Percentiles rank a stretch among this genome's conserved stretches.
Evolutionary conservation across 306 rosid species (phyloP).

Genomic region (Vicia villosa): DNA sequence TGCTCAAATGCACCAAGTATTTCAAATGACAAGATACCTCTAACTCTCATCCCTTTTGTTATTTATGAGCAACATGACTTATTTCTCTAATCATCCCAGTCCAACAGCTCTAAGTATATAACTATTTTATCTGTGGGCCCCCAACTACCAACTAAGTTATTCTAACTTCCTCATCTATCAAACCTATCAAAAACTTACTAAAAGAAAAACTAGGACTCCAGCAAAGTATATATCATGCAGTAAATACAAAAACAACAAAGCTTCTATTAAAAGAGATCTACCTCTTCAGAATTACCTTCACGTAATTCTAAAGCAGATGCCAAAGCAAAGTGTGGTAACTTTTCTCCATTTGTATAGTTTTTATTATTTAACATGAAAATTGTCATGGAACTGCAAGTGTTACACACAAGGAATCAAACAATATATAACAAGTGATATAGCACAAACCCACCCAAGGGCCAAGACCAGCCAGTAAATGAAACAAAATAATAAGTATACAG

Average conservation of each 20-base stretch:
- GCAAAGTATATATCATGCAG: slow-evolving; percentile 11
- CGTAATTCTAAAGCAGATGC: slow-evolving; percentile 44
- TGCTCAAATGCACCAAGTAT: not conserved
- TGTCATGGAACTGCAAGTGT: slow-evolving; percentile 72
- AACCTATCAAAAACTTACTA: slow-evolving; percentile 10
- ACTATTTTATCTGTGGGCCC: not conserved
- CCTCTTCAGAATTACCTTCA: slow-evolving; percentile 95
- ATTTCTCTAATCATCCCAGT: not conserved
- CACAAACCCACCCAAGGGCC: slow-evolving; percentile 23
- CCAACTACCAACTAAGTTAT: not conserved
- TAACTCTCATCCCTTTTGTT: not conserved
- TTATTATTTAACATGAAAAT: slow-evolving; percentile 67
- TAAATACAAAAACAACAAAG: slow-evolving; percentile 23
- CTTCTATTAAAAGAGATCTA: slow-evolving; percentile 39
- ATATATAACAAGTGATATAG: slow-evolving; percentile 18
- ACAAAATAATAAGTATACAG: slow-evolving; percentile 27
- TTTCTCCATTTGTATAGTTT: slow-evolving; percentile 44
- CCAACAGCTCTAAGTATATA: not conserved
- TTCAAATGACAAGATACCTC: not conserved
- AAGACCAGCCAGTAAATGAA: slow-evolving; percentile 26
- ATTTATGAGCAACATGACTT: not conserved
- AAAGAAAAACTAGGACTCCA: slow-evolving; percentile 26
- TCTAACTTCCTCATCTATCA: not conserved
- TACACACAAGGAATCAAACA: slow-evolving; percentile 39
- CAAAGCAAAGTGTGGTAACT: slow-evolving; percentile 25